Evolutionary conservation across 2,329 filamentous ascomycete species (phyloP).

Genomic region (Phaeosphaeriaceae sp.): DNA sequence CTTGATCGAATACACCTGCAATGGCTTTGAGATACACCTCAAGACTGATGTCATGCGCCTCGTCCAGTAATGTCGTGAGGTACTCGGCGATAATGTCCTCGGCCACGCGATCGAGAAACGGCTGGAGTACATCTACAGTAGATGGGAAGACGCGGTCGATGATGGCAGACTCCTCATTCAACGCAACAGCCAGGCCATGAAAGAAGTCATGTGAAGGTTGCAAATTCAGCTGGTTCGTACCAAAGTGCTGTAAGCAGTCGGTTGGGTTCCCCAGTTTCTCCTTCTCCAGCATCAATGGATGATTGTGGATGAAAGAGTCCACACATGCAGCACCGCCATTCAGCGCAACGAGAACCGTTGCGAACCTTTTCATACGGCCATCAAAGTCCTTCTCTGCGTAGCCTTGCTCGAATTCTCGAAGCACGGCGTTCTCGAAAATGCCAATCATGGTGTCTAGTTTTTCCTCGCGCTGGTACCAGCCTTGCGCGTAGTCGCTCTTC

Average conservation of each 20-base stretch:
- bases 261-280: slow-evolving; percentile 75
- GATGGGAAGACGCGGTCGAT: slow-evolving; percentile 85
- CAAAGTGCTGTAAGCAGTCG: slow-evolving; percentile 78
- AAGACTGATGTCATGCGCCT: slow-evolving; percentile 77
- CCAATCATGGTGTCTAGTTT: slow-evolving; percentile 76
- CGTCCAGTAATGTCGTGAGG: slow-evolving; percentile 82
- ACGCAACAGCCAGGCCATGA: slow-evolving; percentile 71
- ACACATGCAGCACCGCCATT: slow-evolving; percentile 81
- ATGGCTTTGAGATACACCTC: slow-evolving; percentile 84
- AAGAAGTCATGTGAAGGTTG: slow-evolving; percentile 86
- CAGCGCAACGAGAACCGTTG: slow-evolving; percentile 80
- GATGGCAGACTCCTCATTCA: slow-evolving; percentile 82
- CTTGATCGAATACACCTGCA: slow-evolving; percentile 87
- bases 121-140: slow-evolving; percentile 72
- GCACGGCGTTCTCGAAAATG: slow-evolving; percentile 88
- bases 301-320: slow-evolving; percentile 87
- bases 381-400: slow-evolving; percentile 90
- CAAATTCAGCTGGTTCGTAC: slow-evolving; percentile 71
- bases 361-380: slow-evolving; percentile 87
- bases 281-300: slow-evolving; percentile 79
- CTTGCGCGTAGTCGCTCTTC: slow-evolving; percentile 79
- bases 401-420: slow-evolving; percentile 91
- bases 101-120: slow-evolving; percentile 80
- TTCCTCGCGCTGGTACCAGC: slow-evolving; percentile 73
- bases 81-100: slow-evolving; percentile 87